These are phyloP conservation scores for Pseudopediastrum boryanum DNA, from an alignment of 139 green algal species.

Conservation along the genomic window DNA sequence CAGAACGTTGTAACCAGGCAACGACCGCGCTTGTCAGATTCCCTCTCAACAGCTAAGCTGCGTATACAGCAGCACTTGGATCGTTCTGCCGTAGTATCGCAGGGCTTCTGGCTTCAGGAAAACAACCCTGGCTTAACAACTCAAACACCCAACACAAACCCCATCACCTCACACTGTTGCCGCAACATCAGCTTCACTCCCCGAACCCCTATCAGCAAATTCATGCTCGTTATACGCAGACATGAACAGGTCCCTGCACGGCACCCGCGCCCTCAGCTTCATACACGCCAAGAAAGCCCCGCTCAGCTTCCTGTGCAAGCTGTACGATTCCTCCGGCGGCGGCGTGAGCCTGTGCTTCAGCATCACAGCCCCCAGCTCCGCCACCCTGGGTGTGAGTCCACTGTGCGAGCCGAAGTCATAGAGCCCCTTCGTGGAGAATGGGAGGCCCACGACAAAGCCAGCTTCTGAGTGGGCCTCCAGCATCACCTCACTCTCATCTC, in stretches of 20 bases:
- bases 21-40: too few relatives aligned
- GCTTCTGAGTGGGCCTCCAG: conserved; percentile 92
- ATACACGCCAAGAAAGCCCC: conserved; percentile 96
- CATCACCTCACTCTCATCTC: conserved; percentile 86
- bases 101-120: too few relatives aligned
- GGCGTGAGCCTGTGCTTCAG: conserved; percentile 90
- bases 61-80: too few relatives aligned
- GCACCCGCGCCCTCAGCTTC: conserved; percentile 82
- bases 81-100: too few relatives aligned
- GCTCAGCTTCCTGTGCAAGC: conserved; percentile 92
- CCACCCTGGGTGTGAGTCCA: conserved; percentile 63
- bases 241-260: conserved; percentile 69
- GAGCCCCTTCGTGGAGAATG: conserved; percentile 70
- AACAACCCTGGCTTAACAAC: too few relatives aligned
- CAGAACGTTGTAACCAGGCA: too few relatives aligned
- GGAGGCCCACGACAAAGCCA: conserved; percentile 88
- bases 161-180: not conserved
- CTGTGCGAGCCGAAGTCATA: conserved; percentile 86
- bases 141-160: too few relatives aligned
- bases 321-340: conserved; percentile 94
- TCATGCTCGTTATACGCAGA: conserved; percentile 35
- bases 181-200: not conserved
- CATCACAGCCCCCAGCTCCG: conserved; percentile 84
- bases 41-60: too few relatives aligned
- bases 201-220: not conserved